Base-by-base conservation (phyloP, 1,284 basidiomycete genomes). In the Cryptococcus wingfieldii region DNA sequence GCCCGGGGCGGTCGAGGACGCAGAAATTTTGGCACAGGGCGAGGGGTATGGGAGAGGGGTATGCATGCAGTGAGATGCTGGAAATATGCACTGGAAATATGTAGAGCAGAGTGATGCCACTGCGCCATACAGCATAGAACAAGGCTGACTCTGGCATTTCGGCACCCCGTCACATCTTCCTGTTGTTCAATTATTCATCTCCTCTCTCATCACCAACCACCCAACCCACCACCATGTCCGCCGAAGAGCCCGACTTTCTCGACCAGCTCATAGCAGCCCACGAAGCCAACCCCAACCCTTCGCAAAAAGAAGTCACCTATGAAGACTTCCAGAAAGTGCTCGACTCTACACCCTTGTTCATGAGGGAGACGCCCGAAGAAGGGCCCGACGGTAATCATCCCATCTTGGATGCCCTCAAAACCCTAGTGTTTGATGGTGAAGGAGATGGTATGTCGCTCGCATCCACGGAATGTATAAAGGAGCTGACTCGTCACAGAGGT, bases 341-440 rank as follows among this genome's bases (percentile, higher is more conserved):
- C 18, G 68, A 74, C 52, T 63, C 63, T 28, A 74, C 80, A 4
- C 95, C 96, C 4, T 79, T 98, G 38, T 98, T 98, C 78, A 98
- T 98, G 93, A 86, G 86, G 64, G 83, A 86, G 39, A 81, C 97
- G 19, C 92, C 94, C 0, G 80, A 82, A 12, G 77, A 75, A 23
- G 86, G 87, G 12, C 74, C 80, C 5, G 81, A 85, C 16, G 23
- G 23, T 8, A 34, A 34, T 10, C 84, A 89, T 67, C 78, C 81
- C 4, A 82, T 86, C 2, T 69, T 98, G 16, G 84, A 87, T 56
- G 96, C 95, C 4, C 76, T 98, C 38, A 90, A 94, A 74, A 87
- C 83, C 63, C 82, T 98, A 27, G 85, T 84, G 2, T 83, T 93
- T 72, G 93, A 98, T 18, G 95, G 93, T 12, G 88, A 90, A 25